phyloP scores from a whole-genome alignment of 2,329 filamentous ascomycete species.

The Fusarium multiceps region DNA sequence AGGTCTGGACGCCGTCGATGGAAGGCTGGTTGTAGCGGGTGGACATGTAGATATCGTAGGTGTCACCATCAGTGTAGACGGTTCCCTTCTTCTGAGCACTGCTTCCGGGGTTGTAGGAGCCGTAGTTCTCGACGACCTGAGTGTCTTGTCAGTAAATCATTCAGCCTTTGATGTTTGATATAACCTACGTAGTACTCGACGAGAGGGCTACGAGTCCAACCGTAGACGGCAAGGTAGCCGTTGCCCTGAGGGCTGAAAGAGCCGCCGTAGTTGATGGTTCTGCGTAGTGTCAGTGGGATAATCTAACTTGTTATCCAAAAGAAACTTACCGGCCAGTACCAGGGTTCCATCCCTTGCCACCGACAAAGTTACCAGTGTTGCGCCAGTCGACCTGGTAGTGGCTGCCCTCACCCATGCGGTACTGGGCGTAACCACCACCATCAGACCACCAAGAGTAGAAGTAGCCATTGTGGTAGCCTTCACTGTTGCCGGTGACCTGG shows the following conservation, averaged over 20 bases:
- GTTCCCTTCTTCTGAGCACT: conserved; percentile 11
- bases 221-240: conserved; percentile 15
- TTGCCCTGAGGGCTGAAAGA: conserved; percentile 19
- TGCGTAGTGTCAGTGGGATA: neutral
- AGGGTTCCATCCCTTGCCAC: conserved; percentile 23
- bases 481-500: conserved; percentile 13
- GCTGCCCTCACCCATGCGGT: conserved; percentile 7
- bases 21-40: conserved; percentile 11
- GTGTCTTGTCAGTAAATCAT: too few relatives aligned
- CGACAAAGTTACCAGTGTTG: conserved; percentile 27
- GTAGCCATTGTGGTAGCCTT: conserved; percentile 17
- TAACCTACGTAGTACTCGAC: conserved; percentile 20
- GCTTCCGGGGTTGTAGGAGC: neutral
- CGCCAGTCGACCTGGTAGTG: conserved; percentile 14
- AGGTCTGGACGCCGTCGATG: neutral
- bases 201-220: conserved; percentile 18
- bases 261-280: conserved; percentile 23
- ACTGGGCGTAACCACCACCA: conserved; percentile 14
- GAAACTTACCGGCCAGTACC: conserved; percentile 16
- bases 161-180: too few relatives aligned
- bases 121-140: conserved; percentile 13
- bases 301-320: fast-evolving
- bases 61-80: conserved; percentile 18
- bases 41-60: conserved; percentile 11
- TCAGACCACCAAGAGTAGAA: conserved; percentile 31